phyloP scores from a whole-genome alignment of 768 basidiomycete genomes.

The Cyclocybe cylindracea region DNA sequence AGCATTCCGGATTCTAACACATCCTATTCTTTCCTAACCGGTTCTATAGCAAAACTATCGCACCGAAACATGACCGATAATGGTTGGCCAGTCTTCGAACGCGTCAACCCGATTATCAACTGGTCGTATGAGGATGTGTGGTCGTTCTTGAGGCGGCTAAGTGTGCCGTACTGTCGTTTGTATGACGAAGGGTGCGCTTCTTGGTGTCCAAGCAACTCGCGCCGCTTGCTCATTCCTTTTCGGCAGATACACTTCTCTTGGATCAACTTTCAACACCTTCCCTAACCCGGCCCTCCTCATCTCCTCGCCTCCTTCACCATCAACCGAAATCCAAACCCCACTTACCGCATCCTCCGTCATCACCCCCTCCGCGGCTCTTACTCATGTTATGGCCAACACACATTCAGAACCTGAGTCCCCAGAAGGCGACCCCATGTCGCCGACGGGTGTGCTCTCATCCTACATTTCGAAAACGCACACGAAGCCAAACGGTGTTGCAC shows the following conservation, averaged over 20 bases:
- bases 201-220: not conserved
- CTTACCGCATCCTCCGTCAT: constrained; percentile 22
- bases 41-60: constrained; percentile 60
- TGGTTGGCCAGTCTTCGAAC: constrained; percentile 87
- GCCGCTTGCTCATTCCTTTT: constrained; percentile 1
- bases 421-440: constrained; percentile 18
- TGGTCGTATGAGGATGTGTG: constrained; percentile 93
- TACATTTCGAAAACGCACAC: constrained; percentile 31
- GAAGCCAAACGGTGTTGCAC: constrained; percentile 10
- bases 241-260: constrained; percentile 92
- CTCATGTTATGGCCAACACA: constrained; percentile 24
- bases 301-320: constrained; percentile 1
- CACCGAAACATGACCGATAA: constrained; percentile 81
- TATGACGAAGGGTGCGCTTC: constrained; percentile 86
- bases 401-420: constrained; percentile 11
- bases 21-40: not conserved
- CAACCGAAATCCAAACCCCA: constrained; percentile 13
- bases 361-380: constrained; percentile 21
- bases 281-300: constrained; percentile 85
- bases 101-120: constrained; percentile 94
- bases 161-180: constrained; percentile 84
- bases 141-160: constrained; percentile 73
- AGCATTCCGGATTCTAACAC: constrained; percentile 22
- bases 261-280: constrained; percentile 92
- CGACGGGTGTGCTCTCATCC: constrained; percentile 28